These are phyloP conservation scores for Erythrophleum ivorense DNA, from an alignment of 331 rosid genomes.

Conservation along the genomic window DNA sequence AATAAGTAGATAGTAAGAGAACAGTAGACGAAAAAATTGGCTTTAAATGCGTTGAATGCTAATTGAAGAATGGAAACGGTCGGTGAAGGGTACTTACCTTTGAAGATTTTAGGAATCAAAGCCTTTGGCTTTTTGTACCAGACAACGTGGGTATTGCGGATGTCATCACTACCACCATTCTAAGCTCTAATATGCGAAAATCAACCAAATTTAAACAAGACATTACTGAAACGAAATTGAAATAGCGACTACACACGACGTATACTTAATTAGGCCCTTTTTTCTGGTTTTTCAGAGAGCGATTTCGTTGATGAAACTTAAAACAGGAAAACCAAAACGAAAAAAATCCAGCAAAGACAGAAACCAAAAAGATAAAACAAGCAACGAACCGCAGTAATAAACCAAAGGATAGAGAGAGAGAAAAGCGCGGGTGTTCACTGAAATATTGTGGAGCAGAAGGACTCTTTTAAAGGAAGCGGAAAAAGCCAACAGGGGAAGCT, in stretches of 20 bases:
- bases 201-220: conserved; percentile 1
- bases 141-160: conserved; percentile 39
- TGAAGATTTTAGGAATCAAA: conserved; percentile 46
- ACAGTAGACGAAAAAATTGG: conserved; percentile 51
- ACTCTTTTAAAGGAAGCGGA: not conserved
- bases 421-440: conserved; percentile 15
- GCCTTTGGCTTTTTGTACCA: conserved; percentile 12
- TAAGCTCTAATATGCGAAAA: not conserved
- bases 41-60: conserved; percentile 32
- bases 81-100: conserved; percentile 40
- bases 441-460: not conserved
- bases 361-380: not conserved
- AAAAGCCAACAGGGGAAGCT: not conserved
- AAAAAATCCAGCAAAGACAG: not conserved
- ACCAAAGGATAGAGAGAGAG: not conserved
- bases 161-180: conserved; percentile 28
- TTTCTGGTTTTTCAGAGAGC: not conserved
- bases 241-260: not conserved
- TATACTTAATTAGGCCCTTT: not conserved
- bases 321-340: not conserved
- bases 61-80: conserved; percentile 3
- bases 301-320: not conserved
- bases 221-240: not conserved
- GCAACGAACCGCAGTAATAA: not conserved
- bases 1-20: conserved; percentile 26